These are phyloP conservation scores for Falciphora oryzae DNA, from an alignment of 2,329 filamentous ascomycete genomes.

Conservation along the genomic window DNA sequence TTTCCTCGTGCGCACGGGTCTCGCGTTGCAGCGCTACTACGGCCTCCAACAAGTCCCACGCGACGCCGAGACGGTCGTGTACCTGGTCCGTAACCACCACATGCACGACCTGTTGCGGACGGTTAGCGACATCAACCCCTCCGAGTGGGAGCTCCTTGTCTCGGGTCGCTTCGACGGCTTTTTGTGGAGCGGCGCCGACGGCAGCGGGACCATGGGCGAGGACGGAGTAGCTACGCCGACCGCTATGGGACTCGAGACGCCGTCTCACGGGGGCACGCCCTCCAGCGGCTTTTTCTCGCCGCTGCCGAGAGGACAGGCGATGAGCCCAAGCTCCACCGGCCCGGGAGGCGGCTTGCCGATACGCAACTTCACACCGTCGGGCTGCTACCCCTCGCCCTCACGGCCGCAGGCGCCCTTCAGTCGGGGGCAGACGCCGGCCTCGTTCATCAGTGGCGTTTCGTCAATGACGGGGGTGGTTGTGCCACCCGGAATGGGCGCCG, in stretches of 20 bases:
- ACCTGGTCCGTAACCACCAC: conserved; percentile 73
- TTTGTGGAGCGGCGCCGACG: conserved; percentile 83
- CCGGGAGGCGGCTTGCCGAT: conserved; percentile 32
- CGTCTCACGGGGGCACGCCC: conserved; percentile 48
- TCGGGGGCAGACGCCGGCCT: conserved; percentile 38
- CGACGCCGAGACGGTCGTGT: conserved; percentile 81
- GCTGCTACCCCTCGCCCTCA: conserved; percentile 27
- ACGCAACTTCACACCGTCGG: conserved; percentile 34
- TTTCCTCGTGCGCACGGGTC: conserved; percentile 67
- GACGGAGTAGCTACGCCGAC: conserved; percentile 27
- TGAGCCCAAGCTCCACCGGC: conserved; percentile 23
- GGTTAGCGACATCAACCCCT: conserved; percentile 76
- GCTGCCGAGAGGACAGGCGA: conserved; percentile 16
- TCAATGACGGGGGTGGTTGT: conserved; percentile 39
- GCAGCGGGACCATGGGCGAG: conserved; percentile 47
- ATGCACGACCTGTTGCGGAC: conserved; percentile 85
- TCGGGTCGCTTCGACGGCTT: conserved; percentile 95
- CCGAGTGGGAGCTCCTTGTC: conserved; percentile 95
- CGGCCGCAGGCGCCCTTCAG: conserved; percentile 48
- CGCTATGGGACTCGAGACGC: conserved; percentile 29
- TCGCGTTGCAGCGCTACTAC: conserved; percentile 81
- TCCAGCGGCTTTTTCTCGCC: conserved; percentile 39
- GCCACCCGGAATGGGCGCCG: conserved; percentile 13
- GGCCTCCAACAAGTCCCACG: conserved; percentile 66
- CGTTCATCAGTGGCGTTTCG: conserved; percentile 44